Percentiles rank a stretch among this genome's conserved stretches.
These are phyloP conservation scores for Trypanosoma theileri DNA, from an alignment of 208 protist species.

Conservation along the genomic window DNA sequence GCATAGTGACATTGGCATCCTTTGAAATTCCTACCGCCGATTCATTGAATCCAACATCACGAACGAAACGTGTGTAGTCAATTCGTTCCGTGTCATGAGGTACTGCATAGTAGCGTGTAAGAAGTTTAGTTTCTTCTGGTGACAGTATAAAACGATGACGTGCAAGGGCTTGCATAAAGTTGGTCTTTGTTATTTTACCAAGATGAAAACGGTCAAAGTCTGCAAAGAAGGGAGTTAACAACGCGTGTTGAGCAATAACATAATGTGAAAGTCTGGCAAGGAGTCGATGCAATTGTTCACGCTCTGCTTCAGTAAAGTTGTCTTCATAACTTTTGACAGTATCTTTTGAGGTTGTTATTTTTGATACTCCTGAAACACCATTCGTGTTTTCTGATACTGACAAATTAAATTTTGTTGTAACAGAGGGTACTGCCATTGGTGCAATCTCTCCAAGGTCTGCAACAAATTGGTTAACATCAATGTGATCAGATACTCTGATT, in stretches of 20 bases:
- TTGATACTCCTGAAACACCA: neutral
- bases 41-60: slow-evolving; percentile 59
- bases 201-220: slow-evolving; percentile 82
- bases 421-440: slow-evolving; percentile 22
- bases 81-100: slow-evolving; percentile 41
- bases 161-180: slow-evolving; percentile 67
- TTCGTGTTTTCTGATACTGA: slow-evolving; percentile 2
- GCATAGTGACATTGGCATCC: neutral
- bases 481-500: slow-evolving; percentile 20
- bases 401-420: slow-evolving; percentile 25
- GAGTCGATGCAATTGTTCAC: slow-evolving; percentile 28
- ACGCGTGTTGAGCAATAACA: slow-evolving; percentile 56
- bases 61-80: slow-evolving; percentile 72
- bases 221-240: slow-evolving; percentile 82
- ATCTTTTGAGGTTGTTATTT: slow-evolving; percentile 8
- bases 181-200: slow-evolving; percentile 57
- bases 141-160: slow-evolving; percentile 65
- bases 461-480: slow-evolving; percentile 49
- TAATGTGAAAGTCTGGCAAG: slow-evolving; percentile 57
- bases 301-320: slow-evolving; percentile 31
- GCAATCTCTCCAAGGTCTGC: slow-evolving; percentile 42
- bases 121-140: slow-evolving; percentile 35
- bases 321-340: slow-evolving; percentile 1
- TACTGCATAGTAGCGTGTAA: slow-evolving; percentile 53
- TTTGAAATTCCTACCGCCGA: slow-evolving; percentile 3